Conservation (phyloP, 2,329 filamentous ascomycete genomes). For the Fragosphaeria purpurea region DNA sequence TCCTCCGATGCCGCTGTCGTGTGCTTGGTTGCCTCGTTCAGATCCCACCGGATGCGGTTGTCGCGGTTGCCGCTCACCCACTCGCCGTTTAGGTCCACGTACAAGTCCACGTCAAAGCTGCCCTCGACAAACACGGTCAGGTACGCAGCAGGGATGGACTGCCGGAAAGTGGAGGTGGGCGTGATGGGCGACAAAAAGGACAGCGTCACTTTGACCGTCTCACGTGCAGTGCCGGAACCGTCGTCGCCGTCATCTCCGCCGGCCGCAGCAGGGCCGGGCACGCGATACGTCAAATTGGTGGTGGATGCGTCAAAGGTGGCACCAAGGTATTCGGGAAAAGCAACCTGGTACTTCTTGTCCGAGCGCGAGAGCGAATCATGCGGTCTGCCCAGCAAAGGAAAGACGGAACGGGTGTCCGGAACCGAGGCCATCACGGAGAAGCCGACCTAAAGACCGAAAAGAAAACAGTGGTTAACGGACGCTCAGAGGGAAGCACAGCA, state of each 20-base stretch:
- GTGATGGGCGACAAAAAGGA: slow-evolving; percentile 68
- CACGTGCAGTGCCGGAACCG: slow-evolving; percentile 13
- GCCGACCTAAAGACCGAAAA: slow-evolving; percentile 26
- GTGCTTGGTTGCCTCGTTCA: slow-evolving; percentile 34
- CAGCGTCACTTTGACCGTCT: slow-evolving; percentile 29
- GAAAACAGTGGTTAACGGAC: neutral
- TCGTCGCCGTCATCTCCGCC: slow-evolving; percentile 12
- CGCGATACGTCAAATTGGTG: slow-evolving; percentile 31
- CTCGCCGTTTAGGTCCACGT: slow-evolving; percentile 61
- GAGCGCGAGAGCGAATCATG: slow-evolving; percentile 35
- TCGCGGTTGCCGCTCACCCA: slow-evolving; percentile 72
- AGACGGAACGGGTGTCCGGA: slow-evolving; percentile 31
- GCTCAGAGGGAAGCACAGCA: neutral
- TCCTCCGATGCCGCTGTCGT: slow-evolving; percentile 17
- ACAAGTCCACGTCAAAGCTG: slow-evolving; percentile 51
- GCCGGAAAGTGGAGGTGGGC: slow-evolving; percentile 67
- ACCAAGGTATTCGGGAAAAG: slow-evolving; percentile 25
- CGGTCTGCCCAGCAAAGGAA: slow-evolving; percentile 40
- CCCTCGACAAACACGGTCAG: slow-evolving; percentile 62
- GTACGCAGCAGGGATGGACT: slow-evolving; percentile 76
- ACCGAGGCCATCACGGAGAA: slow-evolving; percentile 40
- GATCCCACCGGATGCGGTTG: slow-evolving; percentile 60
- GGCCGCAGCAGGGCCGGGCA: slow-evolving; percentile 17
- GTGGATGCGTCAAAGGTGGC: slow-evolving; percentile 16
- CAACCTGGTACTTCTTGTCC: slow-evolving; percentile 26